phyloP scores from a whole-genome alignment of 2,329 filamentous ascomycete genomes.

The Thelonectria discophora region DNA sequence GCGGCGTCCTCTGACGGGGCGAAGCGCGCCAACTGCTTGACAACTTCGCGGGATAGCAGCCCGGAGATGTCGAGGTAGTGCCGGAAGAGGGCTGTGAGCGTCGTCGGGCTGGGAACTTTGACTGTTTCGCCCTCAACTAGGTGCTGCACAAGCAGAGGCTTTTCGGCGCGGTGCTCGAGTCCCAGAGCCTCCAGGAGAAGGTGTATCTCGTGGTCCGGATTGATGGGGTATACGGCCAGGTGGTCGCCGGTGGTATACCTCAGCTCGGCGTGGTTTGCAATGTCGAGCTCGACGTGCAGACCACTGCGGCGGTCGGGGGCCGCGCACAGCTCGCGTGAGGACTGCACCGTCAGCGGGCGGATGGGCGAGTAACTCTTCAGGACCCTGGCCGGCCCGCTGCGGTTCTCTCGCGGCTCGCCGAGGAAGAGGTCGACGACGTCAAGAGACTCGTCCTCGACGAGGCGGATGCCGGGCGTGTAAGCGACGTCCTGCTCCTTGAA shows the following conservation, averaged over 20 bases:
- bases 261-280: slow-evolving; percentile 39
- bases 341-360: slow-evolving; percentile 25
- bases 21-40: slow-evolving; percentile 52
- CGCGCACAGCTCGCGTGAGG: slow-evolving; percentile 32
- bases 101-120: slow-evolving; percentile 51
- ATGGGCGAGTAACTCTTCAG: slow-evolving; percentile 37
- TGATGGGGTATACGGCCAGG: slow-evolving; percentile 51
- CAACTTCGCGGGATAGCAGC: slow-evolving; percentile 52
- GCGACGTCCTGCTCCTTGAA: slow-evolving; percentile 36
- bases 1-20: slow-evolving; percentile 59
- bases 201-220: slow-evolving; percentile 47
- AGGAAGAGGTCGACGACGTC: slow-evolving; percentile 36
- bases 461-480: slow-evolving; percentile 32
- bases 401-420: slow-evolving; percentile 34
- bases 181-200: slow-evolving; percentile 44
- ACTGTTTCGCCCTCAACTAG: slow-evolving; percentile 29
- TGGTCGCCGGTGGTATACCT: slow-evolving; percentile 53
- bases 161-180: slow-evolving; percentile 31
- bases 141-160: slow-evolving; percentile 37
- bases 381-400: slow-evolving; percentile 31
- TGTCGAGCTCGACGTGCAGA: slow-evolving; percentile 50
- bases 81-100: slow-evolving; percentile 50
- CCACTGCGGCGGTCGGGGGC: slow-evolving; percentile 41
- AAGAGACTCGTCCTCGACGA: slow-evolving; percentile 38
- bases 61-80: slow-evolving; percentile 56